Percentiles rank a stretch among this genome's conserved stretches.
These are phyloP conservation scores for Lolium multiflorum DNA, from an alignment of 176 grass and related monocot species.

Conservation along the genomic window DNA sequence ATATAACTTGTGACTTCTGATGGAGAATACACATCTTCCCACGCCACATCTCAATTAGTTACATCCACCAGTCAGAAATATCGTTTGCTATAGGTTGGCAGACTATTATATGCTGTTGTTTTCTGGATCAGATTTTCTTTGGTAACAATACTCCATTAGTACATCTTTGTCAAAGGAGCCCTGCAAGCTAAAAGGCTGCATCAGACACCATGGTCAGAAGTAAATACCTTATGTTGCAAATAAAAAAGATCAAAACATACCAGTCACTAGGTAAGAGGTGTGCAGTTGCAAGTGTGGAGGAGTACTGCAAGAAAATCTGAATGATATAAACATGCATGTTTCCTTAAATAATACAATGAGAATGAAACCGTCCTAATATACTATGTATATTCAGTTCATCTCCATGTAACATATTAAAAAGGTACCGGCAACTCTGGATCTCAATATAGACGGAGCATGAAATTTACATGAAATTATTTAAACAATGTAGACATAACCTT, in stretches of 20 bases:
- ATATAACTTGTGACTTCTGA: not conserved
- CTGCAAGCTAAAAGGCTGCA: constrained; percentile 25
- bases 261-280: not conserved
- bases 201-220: not conserved
- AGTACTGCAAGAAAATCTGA: constrained; percentile 13
- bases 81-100: not conserved
- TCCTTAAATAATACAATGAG: not conserved
- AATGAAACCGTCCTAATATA: not conserved
- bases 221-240: not conserved
- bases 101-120: not conserved
- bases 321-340: not conserved
- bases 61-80: not conserved
- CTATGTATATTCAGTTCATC: not conserved
- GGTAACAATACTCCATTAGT: not conserved
- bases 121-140: not conserved
- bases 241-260: not conserved
- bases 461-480: constrained; percentile 19
- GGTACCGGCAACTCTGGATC: not conserved
- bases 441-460: not conserved
- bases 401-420: not conserved
- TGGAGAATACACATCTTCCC: not conserved
- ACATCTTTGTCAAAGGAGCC: not conserved
- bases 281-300: not conserved
- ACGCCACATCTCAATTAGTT: not conserved
- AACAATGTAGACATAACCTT: constrained; percentile 1